Evolutionary conservation across 768 basidiomycete genomes (phyloP), one percentile per base, ranked within the genome.

Genomic region (Hypsizygus marmoreus): DNA sequence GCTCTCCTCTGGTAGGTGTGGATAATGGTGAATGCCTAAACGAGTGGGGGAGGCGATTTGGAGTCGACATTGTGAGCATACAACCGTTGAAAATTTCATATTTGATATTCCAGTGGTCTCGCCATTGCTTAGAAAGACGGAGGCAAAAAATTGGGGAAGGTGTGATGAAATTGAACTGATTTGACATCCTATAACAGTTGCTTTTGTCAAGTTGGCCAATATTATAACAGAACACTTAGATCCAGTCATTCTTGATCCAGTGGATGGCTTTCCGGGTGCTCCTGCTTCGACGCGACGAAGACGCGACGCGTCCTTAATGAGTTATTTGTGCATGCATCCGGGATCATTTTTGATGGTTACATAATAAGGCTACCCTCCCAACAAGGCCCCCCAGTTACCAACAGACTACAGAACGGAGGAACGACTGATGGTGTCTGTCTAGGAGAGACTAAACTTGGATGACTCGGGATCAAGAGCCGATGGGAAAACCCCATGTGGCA

Each of bases 241-340:
- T 7, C 4, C 19, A 37, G 19, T 37, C 20, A 23, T 23, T 37
- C 12, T 23, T 13, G 2, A 37, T 37, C 12, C 8, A 37, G 6
- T 22, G 17, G 7, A 37, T 24, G 14, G 22, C 16, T 22, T 24
- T 14, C 13, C 4, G 19, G 4, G n/a, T 16, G 36, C 36, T 4
- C 23, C 9, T 17, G n/a, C n/a, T n/a, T n/a, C n/a, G n/a, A n/a
- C n/a, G n/a, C n/a, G n/a, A n/a, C n/a, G n/a, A n/a, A n/a, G 33
- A 43, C 33, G 32, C 33, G 42, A 43, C 42, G 25, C 22, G 33
- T 35, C 28, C 22, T 43, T 30, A 43, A 43, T 43, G 4, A 14
- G 31, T 34, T 43, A 23, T 43, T 43, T 43, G 42, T 22, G 4
- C 12, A 25, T 14, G 42, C 25, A 43, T 43, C n/a, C 4, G 5